Percentiles rank a stretch among this genome's conserved stretches.
Evolutionary conservation across 2,329 filamentous ascomycete genomes (phyloP).

Genomic region (Rutstroemia sydowiana): DNA sequence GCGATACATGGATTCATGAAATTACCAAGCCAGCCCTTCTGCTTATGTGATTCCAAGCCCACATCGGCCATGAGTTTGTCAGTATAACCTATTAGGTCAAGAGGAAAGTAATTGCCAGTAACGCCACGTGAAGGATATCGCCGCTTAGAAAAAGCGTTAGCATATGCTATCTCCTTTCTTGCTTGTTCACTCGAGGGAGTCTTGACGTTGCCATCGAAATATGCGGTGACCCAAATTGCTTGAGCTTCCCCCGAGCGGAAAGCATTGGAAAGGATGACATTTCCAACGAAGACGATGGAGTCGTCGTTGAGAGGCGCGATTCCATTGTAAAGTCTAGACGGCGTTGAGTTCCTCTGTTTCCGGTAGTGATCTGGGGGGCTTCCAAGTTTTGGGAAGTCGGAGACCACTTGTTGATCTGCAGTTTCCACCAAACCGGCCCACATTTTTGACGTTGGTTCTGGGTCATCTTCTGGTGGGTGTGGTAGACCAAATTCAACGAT

Average conservation of each 20-base stretch:
- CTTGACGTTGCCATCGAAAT: constrained; percentile 6
- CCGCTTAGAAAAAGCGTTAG: constrained; percentile 2
- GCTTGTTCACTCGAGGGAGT: background rate
- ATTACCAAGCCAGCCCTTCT: background rate
- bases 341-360: background rate
- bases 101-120: background rate
- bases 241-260: constrained; percentile 3
- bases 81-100: constrained; percentile 7
- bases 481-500: constrained; percentile 21
- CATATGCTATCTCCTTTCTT: constrained; percentile 2
- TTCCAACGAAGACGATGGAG: constrained; percentile 4
- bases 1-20: background rate
- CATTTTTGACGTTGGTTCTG: constrained; percentile 14
- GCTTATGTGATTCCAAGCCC: background rate
- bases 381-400: constrained; percentile 5
- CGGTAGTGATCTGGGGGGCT: constrained; percentile 2
- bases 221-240: constrained; percentile 8
- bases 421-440: constrained; percentile 19
- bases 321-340: constrained; percentile 6
- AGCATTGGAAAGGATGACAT: background rate
- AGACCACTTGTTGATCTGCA: constrained; percentile 3
- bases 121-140: constrained; percentile 7
- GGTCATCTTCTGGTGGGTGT: constrained; percentile 16
- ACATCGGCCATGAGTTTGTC: constrained; percentile 3
- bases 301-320: background rate